Percentiles rank a stretch among this genome's conserved stretches.
phyloP scores from a whole-genome alignment of 352 stramenopile genomes.

The Albugo laibachii region DNA sequence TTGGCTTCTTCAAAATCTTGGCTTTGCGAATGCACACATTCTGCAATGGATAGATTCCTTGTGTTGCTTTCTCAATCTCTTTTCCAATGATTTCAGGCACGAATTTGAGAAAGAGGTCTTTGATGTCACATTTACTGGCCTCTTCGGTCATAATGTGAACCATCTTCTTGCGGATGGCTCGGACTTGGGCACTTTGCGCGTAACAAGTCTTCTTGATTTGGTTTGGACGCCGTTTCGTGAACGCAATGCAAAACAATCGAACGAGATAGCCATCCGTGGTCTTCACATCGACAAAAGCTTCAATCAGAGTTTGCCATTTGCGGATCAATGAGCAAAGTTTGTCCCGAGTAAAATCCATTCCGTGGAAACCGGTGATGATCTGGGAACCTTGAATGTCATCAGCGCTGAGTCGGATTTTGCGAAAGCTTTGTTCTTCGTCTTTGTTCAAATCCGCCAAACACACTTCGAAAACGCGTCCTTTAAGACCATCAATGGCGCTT shows the following conservation, averaged over 20 bases:
- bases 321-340: constrained; percentile 99
- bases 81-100: constrained; percentile 95
- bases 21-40: constrained; percentile 99
- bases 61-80: constrained; percentile 94
- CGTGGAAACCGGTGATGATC: constrained; percentile 79
- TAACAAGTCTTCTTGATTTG: constrained; percentile 99
- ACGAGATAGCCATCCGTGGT: constrained; percentile 99
- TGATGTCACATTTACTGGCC: constrained; percentile 96
- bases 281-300: constrained; percentile 96
- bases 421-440: constrained; percentile 94
- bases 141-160: constrained; percentile 95
- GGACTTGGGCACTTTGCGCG: constrained; percentile 93
- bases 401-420: constrained; percentile 97
- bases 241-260: constrained; percentile 98
- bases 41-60: constrained; percentile 98
- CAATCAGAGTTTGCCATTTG: constrained; percentile 99
- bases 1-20: constrained; percentile 99
- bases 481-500: constrained; percentile 96
- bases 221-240: constrained; percentile 98
- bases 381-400: constrained; percentile 93
- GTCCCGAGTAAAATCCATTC: constrained; percentile 92
- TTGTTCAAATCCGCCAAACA: constrained; percentile 97
- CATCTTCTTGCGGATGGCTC: constrained; percentile 98
- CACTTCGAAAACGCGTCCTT: constrained; percentile 97
- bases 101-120: constrained; percentile 98